Evolutionary conservation across 495 filamentous ascomycete genomes (phyloP), one percentile per base, ranked within the genome.

Genomic region (Annulohypoxylon stygium): DNA sequence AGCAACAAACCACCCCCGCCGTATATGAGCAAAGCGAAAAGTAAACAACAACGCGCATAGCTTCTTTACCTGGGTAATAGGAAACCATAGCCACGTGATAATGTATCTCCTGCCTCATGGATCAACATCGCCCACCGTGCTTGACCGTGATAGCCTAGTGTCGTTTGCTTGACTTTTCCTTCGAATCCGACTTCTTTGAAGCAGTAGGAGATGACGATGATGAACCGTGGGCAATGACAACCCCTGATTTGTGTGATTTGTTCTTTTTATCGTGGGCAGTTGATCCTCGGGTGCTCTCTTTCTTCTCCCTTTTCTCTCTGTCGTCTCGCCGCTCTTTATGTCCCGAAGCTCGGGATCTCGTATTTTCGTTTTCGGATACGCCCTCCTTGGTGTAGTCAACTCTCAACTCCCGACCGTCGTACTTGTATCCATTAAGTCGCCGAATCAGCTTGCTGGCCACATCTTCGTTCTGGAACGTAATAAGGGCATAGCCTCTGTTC

Each of bases 151-250:
- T 20, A 57, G 11, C 39, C 36, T 67, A 71, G 41, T 75, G 68
- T 10, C 68, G 64, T 41, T 75, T 75, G 59, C 53, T 71, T 12
- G 72, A 20, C 63, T 71, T 75, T 16, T 75, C 68, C 43, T 75
- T 71, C 25, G 36, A 14, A 5, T 75, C 72, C 1, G 62, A 48
- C 37, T 67, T 70, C 16, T 71, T 75, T 4, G 67, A 43, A 47
- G 70, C 54, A 14, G 76, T 62, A 1, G 72, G 48, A 20, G 72
- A 70, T 10, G 76, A 77, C 0, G 72, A 58, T 9, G 67, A 67
- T 12, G 76, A 76, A 16, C 76, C 76, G 26, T 77, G 33, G n/a
- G 76, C 76, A 61, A 78, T 78, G 12, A 78, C 62, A 23, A 78
- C 76, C 11, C 63, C 58, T 12, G 76, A 75, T 58, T 71, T 75